Conservation (phyloP, 371 early-diverging fungal genomes). For the Mucor sp. region DNA sequence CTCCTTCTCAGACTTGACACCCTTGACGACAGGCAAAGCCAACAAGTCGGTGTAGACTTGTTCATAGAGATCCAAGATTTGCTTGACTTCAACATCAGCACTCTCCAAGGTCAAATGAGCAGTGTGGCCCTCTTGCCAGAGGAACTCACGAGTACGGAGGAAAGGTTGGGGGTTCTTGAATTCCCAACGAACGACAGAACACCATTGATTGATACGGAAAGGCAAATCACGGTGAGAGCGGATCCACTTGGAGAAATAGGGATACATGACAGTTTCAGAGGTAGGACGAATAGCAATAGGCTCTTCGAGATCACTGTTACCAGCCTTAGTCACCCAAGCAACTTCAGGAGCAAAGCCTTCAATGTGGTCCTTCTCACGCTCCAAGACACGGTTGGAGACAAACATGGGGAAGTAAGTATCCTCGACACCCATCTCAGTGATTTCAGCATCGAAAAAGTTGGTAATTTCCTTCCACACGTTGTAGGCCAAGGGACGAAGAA, state of each 20-base stretch:
- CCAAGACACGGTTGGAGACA: constrained; percentile 88
- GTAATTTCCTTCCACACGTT: constrained; percentile 98
- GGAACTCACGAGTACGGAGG: constrained; percentile 99
- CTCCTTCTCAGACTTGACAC: constrained; percentile 99
- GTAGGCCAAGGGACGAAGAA: constrained; percentile 97
- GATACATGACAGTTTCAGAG: constrained; percentile 99
- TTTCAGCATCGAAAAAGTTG: constrained; percentile 90
- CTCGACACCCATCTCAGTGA: constrained; percentile 94
- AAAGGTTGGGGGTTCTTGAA: constrained; percentile 99
- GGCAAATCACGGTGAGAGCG: constrained; percentile 99
- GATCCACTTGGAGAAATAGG: constrained; percentile 99
- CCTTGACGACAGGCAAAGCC: constrained; percentile 99
- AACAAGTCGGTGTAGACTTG: constrained; percentile 97
- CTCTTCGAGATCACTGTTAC: constrained; percentile 91
- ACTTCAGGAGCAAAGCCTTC: constrained; percentile 99
- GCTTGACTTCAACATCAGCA: constrained; percentile 91
- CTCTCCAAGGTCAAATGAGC: constrained; percentile 93
- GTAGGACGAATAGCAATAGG: constrained; percentile 99
- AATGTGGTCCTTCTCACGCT: constrained; percentile 99
- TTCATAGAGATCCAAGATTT: constrained; percentile 96
- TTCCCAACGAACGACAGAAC: constrained; percentile 99
- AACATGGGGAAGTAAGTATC: constrained; percentile 99
- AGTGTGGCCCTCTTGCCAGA: constrained; percentile 99
- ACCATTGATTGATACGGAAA: constrained; percentile 99
- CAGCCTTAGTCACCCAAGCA: constrained; percentile 99